These are phyloP conservation scores for Cryptosporidium parvum DNA, from an alignment of 169 alveolate species.

Conservation along the genomic window DNA sequence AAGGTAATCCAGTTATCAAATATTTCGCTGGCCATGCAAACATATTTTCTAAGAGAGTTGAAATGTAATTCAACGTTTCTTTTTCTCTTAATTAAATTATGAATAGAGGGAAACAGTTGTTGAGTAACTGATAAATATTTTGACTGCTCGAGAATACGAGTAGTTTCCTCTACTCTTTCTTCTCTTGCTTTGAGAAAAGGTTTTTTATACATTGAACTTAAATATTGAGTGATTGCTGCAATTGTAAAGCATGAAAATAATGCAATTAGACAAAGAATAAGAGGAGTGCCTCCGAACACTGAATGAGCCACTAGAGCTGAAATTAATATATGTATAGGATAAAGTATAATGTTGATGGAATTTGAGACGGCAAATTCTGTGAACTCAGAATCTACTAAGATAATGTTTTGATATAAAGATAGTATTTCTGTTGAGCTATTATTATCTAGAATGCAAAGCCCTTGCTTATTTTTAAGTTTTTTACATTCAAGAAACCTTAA, in stretches of 20 bases:
- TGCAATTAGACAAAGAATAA: slow-evolving; percentile 12
- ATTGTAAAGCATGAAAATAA: slow-evolving; percentile 33
- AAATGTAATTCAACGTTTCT: slow-evolving; percentile 25
- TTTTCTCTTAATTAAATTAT: not conserved
- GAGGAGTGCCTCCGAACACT: slow-evolving; percentile 53
- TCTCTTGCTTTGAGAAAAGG: slow-evolving; percentile 72
- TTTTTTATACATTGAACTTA: slow-evolving; percentile 49
- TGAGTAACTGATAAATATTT: slow-evolving; percentile 51
- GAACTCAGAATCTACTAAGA: slow-evolving; percentile 53
- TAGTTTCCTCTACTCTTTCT: slow-evolving; percentile 53
- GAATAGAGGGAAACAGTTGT: slow-evolving; percentile 52
- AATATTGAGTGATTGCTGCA: slow-evolving; percentile 23
- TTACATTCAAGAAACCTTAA: slow-evolving; percentile 46
- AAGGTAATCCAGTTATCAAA: slow-evolving; percentile 46
- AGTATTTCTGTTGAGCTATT: slow-evolving; percentile 24
- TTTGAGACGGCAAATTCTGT: slow-evolving; percentile 54
- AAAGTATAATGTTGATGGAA: slow-evolving; percentile 26
- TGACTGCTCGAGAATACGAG: slow-evolving; percentile 55
- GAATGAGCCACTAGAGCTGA: slow-evolving; percentile 65
- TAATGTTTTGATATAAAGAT: slow-evolving; percentile 46
- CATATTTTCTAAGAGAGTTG: slow-evolving; percentile 55
- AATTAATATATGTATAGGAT: slow-evolving; percentile 39
- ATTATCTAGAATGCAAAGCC: not conserved
- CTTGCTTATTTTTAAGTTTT: slow-evolving; percentile 38
- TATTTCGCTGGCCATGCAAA: slow-evolving; percentile 49